Base-by-base conservation (phyloP, 2,329 filamentous ascomycete genomes). In the Emergomyces pasteurianus region DNA sequence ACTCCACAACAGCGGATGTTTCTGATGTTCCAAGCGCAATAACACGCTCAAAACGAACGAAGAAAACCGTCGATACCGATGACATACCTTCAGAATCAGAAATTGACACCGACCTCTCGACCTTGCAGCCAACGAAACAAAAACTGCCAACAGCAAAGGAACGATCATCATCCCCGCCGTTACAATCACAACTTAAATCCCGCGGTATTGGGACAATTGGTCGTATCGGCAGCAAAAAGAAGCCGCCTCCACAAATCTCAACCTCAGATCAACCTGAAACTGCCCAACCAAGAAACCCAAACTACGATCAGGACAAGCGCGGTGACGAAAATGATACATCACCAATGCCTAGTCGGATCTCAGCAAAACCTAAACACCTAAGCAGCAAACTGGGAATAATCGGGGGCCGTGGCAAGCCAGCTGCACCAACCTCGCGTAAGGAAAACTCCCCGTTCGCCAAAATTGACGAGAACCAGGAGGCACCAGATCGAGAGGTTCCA, bases 381-480 rank as follows among this genome's bases (percentile, higher is more conserved):
- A 66, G 60, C 14, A 66, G 60, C 16, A 73, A 70, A 54, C 64
- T 77, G 2, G 74, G 75, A 2, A 66, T 72, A 42, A 74, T 76
- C 59, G 73, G 74, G 8, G 63, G 64, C 46, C 31, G 56, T 7
- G 59, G 61, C 53, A 34, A 42, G 23, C 23, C 59, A 31, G 40
- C 60, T 40, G 47, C 61, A 46, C 21, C 21, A 21, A 28, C 21
- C 21, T 28, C 58, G 18, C 23, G 16, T 2, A 53, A 53, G 5
- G 50, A 36, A 36, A 16, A 5, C 28, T 55, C 52, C 21, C 34
- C 61, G 36, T 31, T 59, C 38, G 61, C 56, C 38, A 46, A 55
- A 56, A 56, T 55, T 46, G 38, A 65, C 58, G 10, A 56, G 23
- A 12, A 60, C 60, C 43, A 54, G 40, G 40, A 54, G 40, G 40